These are phyloP conservation scores for Xylaria scruposa DNA, from an alignment of 495 filamentous ascomycete genomes.

Conservation along the genomic window DNA sequence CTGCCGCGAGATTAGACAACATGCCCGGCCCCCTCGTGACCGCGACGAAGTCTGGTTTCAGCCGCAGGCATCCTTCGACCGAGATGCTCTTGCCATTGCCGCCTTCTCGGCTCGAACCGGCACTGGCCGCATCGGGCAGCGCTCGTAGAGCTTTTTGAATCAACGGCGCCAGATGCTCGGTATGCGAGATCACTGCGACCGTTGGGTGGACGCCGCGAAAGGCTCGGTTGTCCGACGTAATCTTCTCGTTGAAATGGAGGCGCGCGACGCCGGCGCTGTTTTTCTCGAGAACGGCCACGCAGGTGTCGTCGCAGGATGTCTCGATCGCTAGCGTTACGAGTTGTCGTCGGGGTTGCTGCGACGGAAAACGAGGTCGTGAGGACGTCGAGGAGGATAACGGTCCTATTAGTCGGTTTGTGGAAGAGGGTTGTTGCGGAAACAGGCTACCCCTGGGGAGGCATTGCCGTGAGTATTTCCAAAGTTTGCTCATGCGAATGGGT, in stretches of 20 bases:
- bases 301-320: slow-evolving; percentile 97
- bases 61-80: slow-evolving; percentile 40
- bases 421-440: neutral
- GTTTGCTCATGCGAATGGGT: slow-evolving; percentile 9
- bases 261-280: slow-evolving; percentile 49
- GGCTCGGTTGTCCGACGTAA: slow-evolving; percentile 75
- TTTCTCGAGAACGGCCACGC: slow-evolving; percentile 81
- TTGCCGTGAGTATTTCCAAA: slow-evolving; percentile 8
- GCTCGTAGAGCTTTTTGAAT: slow-evolving; percentile 65
- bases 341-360: slow-evolving; percentile 8
- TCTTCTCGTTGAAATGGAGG: slow-evolving; percentile 80
- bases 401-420: neutral
- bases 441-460: slow-evolving; percentile 20
- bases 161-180: slow-evolving; percentile 67
- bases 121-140: slow-evolving; percentile 51
- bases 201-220: slow-evolving; percentile 82
- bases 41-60: slow-evolving; percentile 78
- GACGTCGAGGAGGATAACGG: neutral
- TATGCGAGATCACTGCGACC: slow-evolving; percentile 74
- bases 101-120: slow-evolving; percentile 23
- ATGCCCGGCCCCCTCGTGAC: slow-evolving; percentile 93
- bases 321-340: slow-evolving; percentile 88
- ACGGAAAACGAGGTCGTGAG: neutral
- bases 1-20: slow-evolving; percentile 72
- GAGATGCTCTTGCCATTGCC: slow-evolving; percentile 26